Evolutionary conservation across 768 basidiomycete genomes (phyloP).

Genomic region (Macrolepiota fuliginosa): DNA sequence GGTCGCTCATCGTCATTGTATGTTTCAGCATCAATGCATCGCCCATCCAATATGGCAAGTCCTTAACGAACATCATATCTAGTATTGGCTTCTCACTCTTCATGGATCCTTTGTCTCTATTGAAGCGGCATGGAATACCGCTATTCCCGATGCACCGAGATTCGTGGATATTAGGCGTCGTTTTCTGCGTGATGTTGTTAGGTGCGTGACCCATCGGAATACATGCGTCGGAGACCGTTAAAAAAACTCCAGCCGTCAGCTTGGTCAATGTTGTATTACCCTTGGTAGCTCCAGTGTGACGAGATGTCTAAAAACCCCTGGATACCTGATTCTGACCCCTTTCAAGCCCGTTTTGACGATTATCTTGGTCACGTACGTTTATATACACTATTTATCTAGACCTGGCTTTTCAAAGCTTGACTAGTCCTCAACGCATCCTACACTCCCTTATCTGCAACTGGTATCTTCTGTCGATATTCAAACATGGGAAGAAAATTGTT

Average conservation of each 20-base stretch:
- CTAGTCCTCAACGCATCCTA: neutral
- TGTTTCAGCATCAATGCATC: neutral
- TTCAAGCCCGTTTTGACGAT: neutral
- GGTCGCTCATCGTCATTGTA: neutral
- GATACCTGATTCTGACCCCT: neutral
- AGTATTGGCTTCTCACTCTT: neutral
- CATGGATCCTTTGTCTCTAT: neutral
- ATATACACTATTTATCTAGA: neutral
- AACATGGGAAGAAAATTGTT: neutral
- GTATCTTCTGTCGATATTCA: neutral
- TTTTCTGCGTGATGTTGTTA: conserved; percentile 2
- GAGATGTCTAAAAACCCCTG: neutral
- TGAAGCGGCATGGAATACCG: neutral
- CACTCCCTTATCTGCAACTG: conserved; percentile 9
- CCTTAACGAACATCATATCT: neutral
- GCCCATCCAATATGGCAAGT: no score
- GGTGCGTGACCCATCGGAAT: neutral
- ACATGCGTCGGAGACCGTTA: no score
- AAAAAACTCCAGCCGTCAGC: neutral
- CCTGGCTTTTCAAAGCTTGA: no score
- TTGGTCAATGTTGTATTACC: neutral
- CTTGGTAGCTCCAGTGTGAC: neutral
- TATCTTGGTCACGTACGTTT: neutral
- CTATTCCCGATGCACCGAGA: neutral
- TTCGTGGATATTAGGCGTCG: neutral